Base-by-base conservation (phyloP, 2,329 filamentous ascomycete species). In the Emmonsiellopsis sp. region DNA sequence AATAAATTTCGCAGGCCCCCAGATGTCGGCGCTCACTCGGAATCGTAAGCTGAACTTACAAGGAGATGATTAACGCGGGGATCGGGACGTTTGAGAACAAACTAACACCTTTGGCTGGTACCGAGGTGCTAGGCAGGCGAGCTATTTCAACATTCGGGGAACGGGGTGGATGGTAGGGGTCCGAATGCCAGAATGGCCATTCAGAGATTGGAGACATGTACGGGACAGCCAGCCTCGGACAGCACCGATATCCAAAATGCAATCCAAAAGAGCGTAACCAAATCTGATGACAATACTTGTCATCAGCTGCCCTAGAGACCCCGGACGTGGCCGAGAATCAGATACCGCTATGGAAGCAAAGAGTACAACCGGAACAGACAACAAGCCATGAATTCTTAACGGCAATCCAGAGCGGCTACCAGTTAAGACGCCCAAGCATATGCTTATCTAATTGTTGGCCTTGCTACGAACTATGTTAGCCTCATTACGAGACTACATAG, bases 41-140 rank as follows among this genome's bases (percentile, higher is more conserved):
- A 76, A 73, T 69, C 69, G 63, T 69, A 75, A 72, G 74, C 67
- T 76, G 57, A 63, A 75, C 72, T 70, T 73, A 69, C 64, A 73
- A 74, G 75, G 76, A 79, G 80, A 79, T 78, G 77, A 83, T 79
- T 86, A 70, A 85, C 81, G 75, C 79, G 80, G 78, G 81, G 81
- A 79, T 81, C 80, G 67, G 72, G 77, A 77, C 74, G 69, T 62
- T 69, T 65, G 52, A 51, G 47, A 59, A 53, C 69, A 73, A 75
- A 77, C 72, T 67, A 67, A 74, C 71, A 72, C 75, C 73, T 55
- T 55, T 77, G 76, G 78, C 71, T 69, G 68, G 54, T 78, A 73
- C 76, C 77, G 68, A 71, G 76, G 76, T 73, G 74, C 68, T 70
- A 76, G 75, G 75, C 72, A 70, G 66, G 65, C 70, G 65, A 70